These are phyloP conservation scores for Paecilomyces variotii DNA, from an alignment of 2,329 filamentous ascomycete species.

Conservation along the genomic window DNA sequence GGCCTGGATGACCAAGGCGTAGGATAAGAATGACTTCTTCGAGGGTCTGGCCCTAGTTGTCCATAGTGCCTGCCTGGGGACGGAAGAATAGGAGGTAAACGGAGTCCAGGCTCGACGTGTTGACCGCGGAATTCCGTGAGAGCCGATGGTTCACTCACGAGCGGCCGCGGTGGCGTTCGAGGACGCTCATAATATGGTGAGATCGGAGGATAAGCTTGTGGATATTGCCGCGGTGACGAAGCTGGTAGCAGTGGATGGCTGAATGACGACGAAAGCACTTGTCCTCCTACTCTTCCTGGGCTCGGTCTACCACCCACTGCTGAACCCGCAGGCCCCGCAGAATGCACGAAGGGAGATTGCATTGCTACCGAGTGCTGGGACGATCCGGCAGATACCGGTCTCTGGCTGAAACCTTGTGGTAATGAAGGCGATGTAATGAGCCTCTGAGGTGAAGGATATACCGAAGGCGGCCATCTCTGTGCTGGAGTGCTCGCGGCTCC, in stretches of 20 bases:
- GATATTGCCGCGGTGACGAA: slow-evolving; percentile 27
- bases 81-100: slow-evolving; percentile 31
- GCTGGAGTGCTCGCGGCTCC: slow-evolving; percentile 15
- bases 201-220: slow-evolving; percentile 17
- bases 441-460: slow-evolving; percentile 19
- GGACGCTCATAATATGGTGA: slow-evolving; percentile 20
- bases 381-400: slow-evolving; percentile 26
- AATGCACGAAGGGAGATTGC: slow-evolving; percentile 3
- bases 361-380: slow-evolving; percentile 15
- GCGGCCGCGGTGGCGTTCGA: slow-evolving; percentile 16
- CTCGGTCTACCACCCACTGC: slow-evolving; percentile 14
- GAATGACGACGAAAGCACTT: slow-evolving; percentile 17
- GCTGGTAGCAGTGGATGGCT: slow-evolving; percentile 20
- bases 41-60: slow-evolving; percentile 17
- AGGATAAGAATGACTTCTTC: slow-evolving; percentile 27
- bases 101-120: slow-evolving; percentile 25
- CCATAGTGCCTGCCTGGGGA: slow-evolving; percentile 16
- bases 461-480: slow-evolving; percentile 25
- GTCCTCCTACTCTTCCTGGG: slow-evolving; percentile 16
- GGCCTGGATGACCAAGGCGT: slow-evolving; percentile 16
- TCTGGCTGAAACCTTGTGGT: slow-evolving; percentile 16
- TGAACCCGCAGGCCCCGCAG: slow-evolving; percentile 10
- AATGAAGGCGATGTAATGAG: slow-evolving; percentile 20
- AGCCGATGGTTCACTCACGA: slow-evolving; percentile 16
- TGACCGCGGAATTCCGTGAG: slow-evolving; percentile 19